Evolutionary conservation across 2,329 filamentous ascomycete genomes (phyloP).

Genomic region (Scytalidium lignicola): DNA sequence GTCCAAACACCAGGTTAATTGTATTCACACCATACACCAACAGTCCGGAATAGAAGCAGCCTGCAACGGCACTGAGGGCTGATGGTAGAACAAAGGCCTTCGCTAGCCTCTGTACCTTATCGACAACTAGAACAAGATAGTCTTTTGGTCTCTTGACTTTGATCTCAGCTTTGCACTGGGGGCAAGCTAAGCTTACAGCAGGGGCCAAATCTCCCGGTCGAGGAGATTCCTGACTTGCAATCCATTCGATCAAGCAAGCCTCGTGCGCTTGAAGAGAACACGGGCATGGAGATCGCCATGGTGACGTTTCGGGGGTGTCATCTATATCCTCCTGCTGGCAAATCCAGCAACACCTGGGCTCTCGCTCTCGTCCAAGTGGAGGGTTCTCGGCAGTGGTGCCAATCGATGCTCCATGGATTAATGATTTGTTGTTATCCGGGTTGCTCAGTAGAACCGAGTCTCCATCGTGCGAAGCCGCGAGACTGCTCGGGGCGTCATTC

Average conservation of each 20-base stretch:
- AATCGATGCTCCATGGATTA: not conserved
- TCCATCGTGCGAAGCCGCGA: not conserved
- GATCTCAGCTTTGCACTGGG: constrained; percentile 84
- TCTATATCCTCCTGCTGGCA: constrained; percentile 55
- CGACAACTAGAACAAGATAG: constrained; percentile 49
- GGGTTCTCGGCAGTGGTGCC: not conserved
- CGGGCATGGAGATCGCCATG: constrained; percentile 84
- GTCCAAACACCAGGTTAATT: constrained; percentile 61
- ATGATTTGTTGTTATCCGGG: not conserved
- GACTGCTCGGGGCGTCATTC: not conserved
- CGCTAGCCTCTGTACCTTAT: constrained; percentile 14
- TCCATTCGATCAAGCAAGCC: constrained; percentile 83
- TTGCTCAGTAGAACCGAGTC: not conserved
- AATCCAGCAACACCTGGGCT: constrained; percentile 52
- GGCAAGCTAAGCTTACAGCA: constrained; percentile 68
- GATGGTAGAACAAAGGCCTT: constrained; percentile 22
- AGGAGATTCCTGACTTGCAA: constrained; percentile 76
- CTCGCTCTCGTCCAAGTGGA: constrained; percentile 9
- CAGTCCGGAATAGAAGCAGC: constrained; percentile 45
- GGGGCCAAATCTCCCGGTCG: constrained; percentile 43
- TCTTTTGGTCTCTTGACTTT: constrained; percentile 70
- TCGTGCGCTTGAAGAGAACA: constrained; percentile 92
- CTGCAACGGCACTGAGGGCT: constrained; percentile 24
- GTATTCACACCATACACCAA: constrained; percentile 56
- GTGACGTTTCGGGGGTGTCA: constrained; percentile 35